A percentile compares a stretch with the other conserved stretches of the same genome.
Conservation (phyloP, 345 rosid genomes). For the Physaria fendleri region DNA sequence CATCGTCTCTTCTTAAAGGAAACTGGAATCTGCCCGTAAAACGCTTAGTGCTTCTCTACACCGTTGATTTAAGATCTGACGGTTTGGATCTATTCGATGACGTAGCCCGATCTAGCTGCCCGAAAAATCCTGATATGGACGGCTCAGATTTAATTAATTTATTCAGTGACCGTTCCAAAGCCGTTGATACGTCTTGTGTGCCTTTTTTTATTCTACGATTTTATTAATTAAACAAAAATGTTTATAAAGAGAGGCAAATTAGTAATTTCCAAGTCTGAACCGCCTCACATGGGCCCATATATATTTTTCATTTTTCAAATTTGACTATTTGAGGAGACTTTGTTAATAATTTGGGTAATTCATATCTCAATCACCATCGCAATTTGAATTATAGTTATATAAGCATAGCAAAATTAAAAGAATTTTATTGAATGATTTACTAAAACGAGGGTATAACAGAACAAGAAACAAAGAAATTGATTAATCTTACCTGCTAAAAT, state of each 20-base stretch:
- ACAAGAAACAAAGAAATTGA: not conserved
- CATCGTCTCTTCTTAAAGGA: slow-evolving; percentile 31
- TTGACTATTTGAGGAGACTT: not conserved
- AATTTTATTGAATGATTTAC: too few relatives aligned
- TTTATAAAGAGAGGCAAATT: not conserved
- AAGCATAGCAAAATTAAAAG: not conserved
- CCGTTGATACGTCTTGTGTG: slow-evolving; percentile 17
- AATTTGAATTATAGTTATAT: too few relatives aligned
- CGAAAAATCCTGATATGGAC: slow-evolving; percentile 17
- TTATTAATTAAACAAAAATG: not conserved
- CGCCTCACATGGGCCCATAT: slow-evolving; percentile 19
- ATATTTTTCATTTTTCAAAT: not conserved
- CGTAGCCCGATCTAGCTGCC: slow-evolving; percentile 26
- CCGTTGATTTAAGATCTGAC: slow-evolving; percentile 24
- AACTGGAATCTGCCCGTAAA: slow-evolving; percentile 24
- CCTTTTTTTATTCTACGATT: not conserved
- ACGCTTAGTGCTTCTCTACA: not conserved
- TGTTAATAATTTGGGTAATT: too few relatives aligned
- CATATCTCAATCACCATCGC: too few relatives aligned
- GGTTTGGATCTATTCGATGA: slow-evolving; percentile 14
- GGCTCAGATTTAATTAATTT: slow-evolving; percentile 5
- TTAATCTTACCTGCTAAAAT: not conserved
- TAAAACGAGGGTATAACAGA: not conserved
- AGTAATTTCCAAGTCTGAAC: not conserved
- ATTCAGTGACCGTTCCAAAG: not conserved